Evolutionary conservation across 2,329 filamentous ascomycete species (phyloP).

Genomic region (Hypomyces rosellus): DNA sequence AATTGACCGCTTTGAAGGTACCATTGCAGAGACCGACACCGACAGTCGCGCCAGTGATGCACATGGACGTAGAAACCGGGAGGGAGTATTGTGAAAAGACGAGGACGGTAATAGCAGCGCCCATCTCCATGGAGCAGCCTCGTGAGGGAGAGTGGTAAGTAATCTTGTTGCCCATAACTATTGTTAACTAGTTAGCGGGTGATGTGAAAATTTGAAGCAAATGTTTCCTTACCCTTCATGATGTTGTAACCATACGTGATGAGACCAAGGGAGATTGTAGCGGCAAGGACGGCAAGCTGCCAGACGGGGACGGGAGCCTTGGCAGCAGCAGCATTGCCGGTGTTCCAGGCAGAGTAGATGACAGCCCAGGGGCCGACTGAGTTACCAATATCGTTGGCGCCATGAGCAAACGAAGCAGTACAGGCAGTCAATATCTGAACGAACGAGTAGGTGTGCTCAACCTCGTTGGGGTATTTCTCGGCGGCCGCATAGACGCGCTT

Average conservation of each 20-base stretch:
- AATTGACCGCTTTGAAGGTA: slow-evolving; percentile 66
- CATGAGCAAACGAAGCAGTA: slow-evolving; percentile 69
- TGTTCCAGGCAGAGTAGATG: slow-evolving; percentile 62
- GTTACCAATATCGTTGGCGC: slow-evolving; percentile 72
- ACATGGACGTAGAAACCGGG: slow-evolving; percentile 72
- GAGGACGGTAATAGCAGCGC: slow-evolving; percentile 68
- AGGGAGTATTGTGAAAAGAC: slow-evolving; percentile 70
- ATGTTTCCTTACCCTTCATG: slow-evolving; percentile 59
- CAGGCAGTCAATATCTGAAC: slow-evolving; percentile 62
- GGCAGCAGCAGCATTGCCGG: slow-evolving; percentile 51
- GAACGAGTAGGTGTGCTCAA: slow-evolving; percentile 64
- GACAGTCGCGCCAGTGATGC: slow-evolving; percentile 72
- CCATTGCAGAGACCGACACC: slow-evolving; percentile 75
- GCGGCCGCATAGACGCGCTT: slow-evolving; percentile 57
- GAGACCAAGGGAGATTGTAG: slow-evolving; percentile 59
- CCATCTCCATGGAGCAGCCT: slow-evolving; percentile 71
- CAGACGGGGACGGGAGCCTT: slow-evolving; percentile 65
- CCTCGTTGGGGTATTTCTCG: slow-evolving; percentile 61
- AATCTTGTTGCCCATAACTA: slow-evolving; percentile 76
- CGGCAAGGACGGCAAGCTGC: slow-evolving; percentile 66
- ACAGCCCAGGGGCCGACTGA: slow-evolving; percentile 63
- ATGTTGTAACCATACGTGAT: slow-evolving; percentile 78
- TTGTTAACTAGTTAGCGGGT: not conserved
- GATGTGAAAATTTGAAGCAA: not conserved
- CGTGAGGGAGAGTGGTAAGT: slow-evolving; percentile 58